Evolutionary conservation across 176 grass and related monocot genomes (phyloP), one percentile per base, ranked within the genome.

Genomic region (Elymus sibiricus): DNA sequence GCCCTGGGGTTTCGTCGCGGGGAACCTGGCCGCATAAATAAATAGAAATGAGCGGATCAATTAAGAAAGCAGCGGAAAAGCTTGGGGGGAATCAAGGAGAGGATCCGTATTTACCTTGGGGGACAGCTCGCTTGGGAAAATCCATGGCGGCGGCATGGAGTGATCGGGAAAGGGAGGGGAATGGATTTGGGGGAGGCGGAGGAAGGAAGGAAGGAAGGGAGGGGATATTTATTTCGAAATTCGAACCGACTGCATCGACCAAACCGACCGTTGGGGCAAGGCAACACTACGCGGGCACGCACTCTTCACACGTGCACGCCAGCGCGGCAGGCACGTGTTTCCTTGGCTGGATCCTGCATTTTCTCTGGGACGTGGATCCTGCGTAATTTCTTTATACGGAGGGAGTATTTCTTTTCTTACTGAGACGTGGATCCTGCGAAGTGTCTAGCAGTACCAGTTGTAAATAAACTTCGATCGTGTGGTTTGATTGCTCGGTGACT

Each of bases 121-220:
- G 74, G 46, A 35, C 59, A 60, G 11, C 44, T 79, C 66, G 75
- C 67, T 80, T 84, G 67, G 74, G 35, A 2, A 25, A 47, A 74
- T 84, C 85, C 89, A 90, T 90, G 89, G 76, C 38, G 73, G 40
- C 43, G 64, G 24, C 22, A 56, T 46, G 3, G 9, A 38, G 55
- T 11, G 64, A 76, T 63, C n/a, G 22, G 47, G 4, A 37, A 46
- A 37, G 0, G 39, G 7, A 44, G 38, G 58, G 43, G 61, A 43
- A 25, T 15, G 39, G 53, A 56, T 56, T 56, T 17, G 12, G 62
- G 27, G 27, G 25, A 22, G 58, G 35, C 6, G 46, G 67, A 9
- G 31, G 40, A 19, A 2, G 82, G 70, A 4, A n/a, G 16, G 67
- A 39, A 39, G 38, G 38, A 56, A 55, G 51, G 68, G 19, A 34